Conservation (phyloP, 1,284 basidiomycete genomes). For the Agroathelia rolfsii region DNA sequence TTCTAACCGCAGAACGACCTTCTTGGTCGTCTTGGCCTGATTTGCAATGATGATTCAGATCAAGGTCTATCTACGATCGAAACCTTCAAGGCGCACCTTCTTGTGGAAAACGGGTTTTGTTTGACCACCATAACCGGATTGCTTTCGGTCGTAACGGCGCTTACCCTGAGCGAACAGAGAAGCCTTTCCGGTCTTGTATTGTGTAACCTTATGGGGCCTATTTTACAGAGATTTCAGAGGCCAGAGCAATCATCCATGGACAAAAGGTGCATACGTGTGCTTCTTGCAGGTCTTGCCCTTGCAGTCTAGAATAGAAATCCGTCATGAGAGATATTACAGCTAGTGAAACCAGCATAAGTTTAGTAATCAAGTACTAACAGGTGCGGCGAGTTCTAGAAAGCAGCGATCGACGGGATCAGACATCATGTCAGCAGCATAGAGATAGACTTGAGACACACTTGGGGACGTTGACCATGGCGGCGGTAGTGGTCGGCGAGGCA, state of each 20-base stretch:
- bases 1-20: conserved; percentile 95
- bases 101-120: conserved; percentile 99
- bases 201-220: conserved; percentile 92
- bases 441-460: conserved; percentile 54
- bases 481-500: conserved; percentile 15
- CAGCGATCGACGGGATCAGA: conserved; percentile 13
- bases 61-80: no score
- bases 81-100: conserved; percentile 76
- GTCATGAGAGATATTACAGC: conserved; percentile 6
- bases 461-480: conserved; percentile 82
- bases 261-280: conserved; percentile 74
- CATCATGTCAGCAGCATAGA: conserved; percentile 4
- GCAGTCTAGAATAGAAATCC: conserved; percentile 56
- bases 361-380: conserved; percentile 44
- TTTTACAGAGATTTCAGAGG: conserved; percentile 5
- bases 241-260: conserved; percentile 11
- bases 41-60: neutral
- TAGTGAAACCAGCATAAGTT: conserved; percentile 2
- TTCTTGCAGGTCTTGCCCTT: conserved; percentile 98
- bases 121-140: conserved; percentile 99
- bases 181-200: conserved; percentile 99
- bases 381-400: conserved; percentile 67
- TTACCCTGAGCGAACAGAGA: conserved; percentile 97
- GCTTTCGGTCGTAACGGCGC: conserved; percentile 99
- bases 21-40: conserved; percentile 95